These are phyloP conservation scores for Albatrellus ellisii DNA, from an alignment of 768 basidiomycete species.

Conservation along the genomic window DNA sequence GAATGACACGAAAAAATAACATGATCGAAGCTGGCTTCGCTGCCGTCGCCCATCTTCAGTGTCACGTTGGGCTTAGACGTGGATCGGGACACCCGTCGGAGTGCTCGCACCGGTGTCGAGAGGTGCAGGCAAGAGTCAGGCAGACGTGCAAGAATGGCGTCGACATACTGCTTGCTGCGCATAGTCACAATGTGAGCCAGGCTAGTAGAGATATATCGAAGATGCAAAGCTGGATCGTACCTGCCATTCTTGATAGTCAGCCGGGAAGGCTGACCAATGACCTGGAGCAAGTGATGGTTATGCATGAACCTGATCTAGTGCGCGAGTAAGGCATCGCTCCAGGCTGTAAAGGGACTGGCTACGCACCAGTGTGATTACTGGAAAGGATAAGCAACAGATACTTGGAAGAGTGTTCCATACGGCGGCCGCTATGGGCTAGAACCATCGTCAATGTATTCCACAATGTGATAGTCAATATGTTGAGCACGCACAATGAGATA, in stretches of 20 bases:
- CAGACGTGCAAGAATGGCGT: conserved; percentile 42
- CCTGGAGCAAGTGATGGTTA: conserved; percentile 63
- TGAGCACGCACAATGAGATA: conserved; percentile 51
- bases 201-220: not conserved
- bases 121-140: conserved; percentile 42
- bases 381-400: conserved; percentile 56
- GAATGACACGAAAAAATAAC: conserved; percentile 69
- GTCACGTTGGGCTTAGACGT: conserved; percentile 19
- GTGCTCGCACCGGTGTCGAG: conserved; percentile 36
- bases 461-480: not conserved
- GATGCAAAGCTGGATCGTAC: conserved; percentile 26
- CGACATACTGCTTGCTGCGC: conserved; percentile 49
- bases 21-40: conserved; percentile 41
- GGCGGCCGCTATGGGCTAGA: conserved; percentile 62
- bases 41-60: conserved; percentile 34
- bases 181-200: not conserved
- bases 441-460: conserved; percentile 1
- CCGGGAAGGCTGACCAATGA: conserved; percentile 61
- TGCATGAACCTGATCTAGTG: conserved; percentile 52
- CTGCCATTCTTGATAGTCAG: conserved; percentile 62
- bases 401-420: conserved; percentile 73
- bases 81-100: conserved; percentile 19
- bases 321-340: not conserved
- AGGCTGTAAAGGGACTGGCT: not conserved
- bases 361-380: conserved; percentile 47